phyloP scores from a whole-genome alignment of 257 asterid species.

The Penstemon davidsonii region DNA sequence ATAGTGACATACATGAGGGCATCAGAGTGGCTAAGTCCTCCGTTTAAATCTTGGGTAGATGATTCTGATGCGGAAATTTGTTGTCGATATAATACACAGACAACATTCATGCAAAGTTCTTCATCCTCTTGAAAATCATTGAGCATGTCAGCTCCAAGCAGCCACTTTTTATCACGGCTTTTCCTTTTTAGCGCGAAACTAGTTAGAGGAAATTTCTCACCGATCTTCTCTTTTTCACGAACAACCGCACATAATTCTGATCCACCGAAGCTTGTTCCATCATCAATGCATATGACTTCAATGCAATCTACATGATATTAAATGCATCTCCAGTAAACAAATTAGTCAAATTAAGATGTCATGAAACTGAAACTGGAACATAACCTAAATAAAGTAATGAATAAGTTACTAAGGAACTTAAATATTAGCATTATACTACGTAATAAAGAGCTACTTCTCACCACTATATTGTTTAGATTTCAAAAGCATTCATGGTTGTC shows the following conservation, averaged over 20 bases:
- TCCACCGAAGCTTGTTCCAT: conserved; percentile 6
- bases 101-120: conserved; percentile 34
- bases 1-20: conserved; percentile 25
- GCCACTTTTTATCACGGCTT: conserved; percentile 7
- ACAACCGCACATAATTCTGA: not conserved
- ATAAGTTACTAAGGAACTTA: not conserved
- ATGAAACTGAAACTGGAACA: not conserved
- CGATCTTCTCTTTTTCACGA: not conserved
- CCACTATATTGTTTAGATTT: too few species aligned
- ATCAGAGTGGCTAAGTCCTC: conserved; percentile 20
- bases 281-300: not conserved
- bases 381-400: not conserved
- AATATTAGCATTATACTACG: too few species aligned
- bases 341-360: not conserved
- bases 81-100: conserved; percentile 39
- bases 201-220: not conserved
- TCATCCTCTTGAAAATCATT: conserved; percentile 28
- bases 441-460: too few species aligned
- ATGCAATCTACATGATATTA: not conserved
- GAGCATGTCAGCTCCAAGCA: conserved; percentile 21
- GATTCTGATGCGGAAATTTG: conserved; percentile 15
- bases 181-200: not conserved
- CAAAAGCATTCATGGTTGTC: too few species aligned
- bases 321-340: not conserved
- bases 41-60: not conserved